phyloP scores from a whole-genome alignment of 2,329 filamentous ascomycete genomes.

The Didymosphaeria variabile region DNA sequence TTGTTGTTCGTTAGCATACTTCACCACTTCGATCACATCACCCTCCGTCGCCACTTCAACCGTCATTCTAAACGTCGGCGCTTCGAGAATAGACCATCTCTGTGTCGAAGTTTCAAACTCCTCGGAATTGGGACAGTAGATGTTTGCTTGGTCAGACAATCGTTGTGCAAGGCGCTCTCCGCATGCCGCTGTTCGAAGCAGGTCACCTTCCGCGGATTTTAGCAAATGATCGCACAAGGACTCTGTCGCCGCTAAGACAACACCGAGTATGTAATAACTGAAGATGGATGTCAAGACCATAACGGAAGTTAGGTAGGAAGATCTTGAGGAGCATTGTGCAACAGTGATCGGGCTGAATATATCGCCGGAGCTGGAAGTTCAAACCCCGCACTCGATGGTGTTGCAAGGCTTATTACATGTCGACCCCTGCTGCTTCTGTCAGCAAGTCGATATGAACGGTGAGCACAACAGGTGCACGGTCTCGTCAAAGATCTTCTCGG shows the following conservation, averaged over 20 bases:
- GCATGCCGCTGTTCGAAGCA: too few relatives aligned
- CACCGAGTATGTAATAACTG: too few relatives aligned
- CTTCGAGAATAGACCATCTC: slow-evolving; percentile 5
- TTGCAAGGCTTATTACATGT: not conserved
- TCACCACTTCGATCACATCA: not conserved
- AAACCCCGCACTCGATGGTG: not conserved
- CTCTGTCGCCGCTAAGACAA: too few relatives aligned
- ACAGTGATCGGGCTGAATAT: not conserved
- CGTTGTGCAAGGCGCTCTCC: not conserved
- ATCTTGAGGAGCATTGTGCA: too few relatives aligned
- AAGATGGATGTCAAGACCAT: too few relatives aligned
- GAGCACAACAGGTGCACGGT: not conserved
- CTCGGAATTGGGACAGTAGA: slow-evolving; percentile 4
- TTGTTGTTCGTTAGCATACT: slow-evolving; percentile 14
- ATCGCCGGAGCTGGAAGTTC: too few relatives aligned
- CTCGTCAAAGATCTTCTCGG: too few relatives aligned
- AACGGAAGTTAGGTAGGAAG: too few relatives aligned
- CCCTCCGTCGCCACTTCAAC: not conserved
- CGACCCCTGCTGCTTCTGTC: not conserved
- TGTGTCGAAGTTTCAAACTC: not conserved
- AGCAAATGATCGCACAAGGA: too few relatives aligned
- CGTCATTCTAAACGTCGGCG: not conserved
- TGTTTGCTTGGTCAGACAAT: not conserved
- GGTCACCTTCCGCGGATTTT: too few relatives aligned
- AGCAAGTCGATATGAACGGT: not conserved